These are phyloP conservation scores for Pichia scutulata DNA, from an alignment of 805 yeast species.

Conservation along the genomic window DNA sequence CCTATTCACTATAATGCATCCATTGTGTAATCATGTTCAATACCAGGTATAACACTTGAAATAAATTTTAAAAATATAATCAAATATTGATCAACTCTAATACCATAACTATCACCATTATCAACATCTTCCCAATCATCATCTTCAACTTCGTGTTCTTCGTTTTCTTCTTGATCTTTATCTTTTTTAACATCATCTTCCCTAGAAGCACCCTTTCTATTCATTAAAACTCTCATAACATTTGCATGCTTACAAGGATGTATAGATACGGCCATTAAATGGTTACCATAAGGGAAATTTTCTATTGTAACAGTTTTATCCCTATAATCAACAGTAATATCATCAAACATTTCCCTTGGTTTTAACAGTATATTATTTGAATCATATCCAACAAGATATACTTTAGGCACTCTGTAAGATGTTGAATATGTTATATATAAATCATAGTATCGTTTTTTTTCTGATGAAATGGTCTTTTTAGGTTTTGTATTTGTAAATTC, in stretches of 20 bases:
- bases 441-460: constrained; percentile 61
- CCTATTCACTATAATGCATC: constrained; percentile 63
- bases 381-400: constrained; percentile 84
- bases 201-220: constrained; percentile 52
- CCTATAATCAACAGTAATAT: constrained; percentile 83
- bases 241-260: constrained; percentile 96
- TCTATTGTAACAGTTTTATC: constrained; percentile 97
- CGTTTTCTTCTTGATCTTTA: constrained; percentile 19
- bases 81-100: constrained; percentile 87
- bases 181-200: constrained; percentile 19
- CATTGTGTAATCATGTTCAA: constrained; percentile 98
- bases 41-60: constrained; percentile 95
- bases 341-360: constrained; percentile 91
- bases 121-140: constrained; percentile 22
- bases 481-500: constrained; percentile 22
- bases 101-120: constrained; percentile 24
- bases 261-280: constrained; percentile 75
- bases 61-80: constrained; percentile 87
- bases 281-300: constrained; percentile 73
- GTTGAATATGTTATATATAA: constrained; percentile 89
- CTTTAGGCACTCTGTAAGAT: constrained; percentile 90
- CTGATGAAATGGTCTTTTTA: constrained; percentile 14
- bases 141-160: constrained; percentile 12
- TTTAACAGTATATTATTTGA: constrained; percentile 77
- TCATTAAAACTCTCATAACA: constrained; percentile 86